phyloP scores from a whole-genome alignment of 73 alveolate species.

The Paraurostyla sp. region DNA sequence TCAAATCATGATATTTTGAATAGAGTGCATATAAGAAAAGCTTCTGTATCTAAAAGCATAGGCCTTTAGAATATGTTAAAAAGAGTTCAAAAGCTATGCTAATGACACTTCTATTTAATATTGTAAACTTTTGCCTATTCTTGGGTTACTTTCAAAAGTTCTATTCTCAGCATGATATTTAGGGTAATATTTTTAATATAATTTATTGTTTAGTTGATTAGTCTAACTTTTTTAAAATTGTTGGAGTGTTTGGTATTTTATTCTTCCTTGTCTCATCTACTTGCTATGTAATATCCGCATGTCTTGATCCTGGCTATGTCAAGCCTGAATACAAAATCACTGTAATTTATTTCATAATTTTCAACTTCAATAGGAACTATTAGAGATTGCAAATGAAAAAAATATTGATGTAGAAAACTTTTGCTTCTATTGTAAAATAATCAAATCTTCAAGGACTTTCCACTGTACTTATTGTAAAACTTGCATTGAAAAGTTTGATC shows the following conservation, averaged over 20 bases:
- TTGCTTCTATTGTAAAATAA: conserved; percentile 75
- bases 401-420: conserved; percentile 47
- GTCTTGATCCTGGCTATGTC: conserved; percentile 39
- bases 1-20: too few species aligned
- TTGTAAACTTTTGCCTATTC: background rate
- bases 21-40: background rate
- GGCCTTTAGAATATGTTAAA: conserved; percentile 41
- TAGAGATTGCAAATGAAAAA: background rate
- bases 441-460: conserved; percentile 44
- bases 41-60: background rate
- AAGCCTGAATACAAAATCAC: background rate
- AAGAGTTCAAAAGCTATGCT: conserved; percentile 20
- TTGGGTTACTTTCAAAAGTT: conserved; percentile 13
- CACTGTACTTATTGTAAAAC: conserved; percentile 70
- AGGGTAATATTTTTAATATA: background rate
- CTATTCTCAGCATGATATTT: background rate
- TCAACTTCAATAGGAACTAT: background rate
- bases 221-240: background rate
- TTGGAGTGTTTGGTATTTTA: conserved; percentile 8
- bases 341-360: background rate
- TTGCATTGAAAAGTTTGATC: conserved; percentile 74
- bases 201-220: background rate
- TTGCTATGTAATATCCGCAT: background rate
- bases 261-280: background rate
- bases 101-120: background rate